Percentiles rank a stretch among this genome's conserved stretches.
Evolutionary conservation across 345 rosid species (phyloP).

Genomic region (Salix arbutifolia): DNA sequence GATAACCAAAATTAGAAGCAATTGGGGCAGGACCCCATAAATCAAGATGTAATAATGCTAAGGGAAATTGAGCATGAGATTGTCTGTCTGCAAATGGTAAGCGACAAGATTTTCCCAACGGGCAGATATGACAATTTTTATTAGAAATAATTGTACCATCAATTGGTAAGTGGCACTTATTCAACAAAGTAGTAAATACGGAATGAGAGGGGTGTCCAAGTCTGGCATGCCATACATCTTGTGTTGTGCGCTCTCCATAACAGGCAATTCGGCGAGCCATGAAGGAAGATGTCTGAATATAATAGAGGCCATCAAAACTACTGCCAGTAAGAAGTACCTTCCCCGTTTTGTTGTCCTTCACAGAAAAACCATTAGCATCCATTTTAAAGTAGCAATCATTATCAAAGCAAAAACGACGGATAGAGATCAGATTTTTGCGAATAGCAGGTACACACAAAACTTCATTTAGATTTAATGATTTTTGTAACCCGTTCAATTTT

Average conservation of each 20-base stretch:
- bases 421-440: no score
- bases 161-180: background rate
- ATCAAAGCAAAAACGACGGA: rapidly evolving
- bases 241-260: background rate
- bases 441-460: no score
- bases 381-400: no score
- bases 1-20: background rate
- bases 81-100: background rate
- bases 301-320: background rate
- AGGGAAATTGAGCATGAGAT: no score
- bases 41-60: background rate
- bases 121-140: no score
- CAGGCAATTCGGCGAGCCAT: background rate
- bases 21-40: background rate
- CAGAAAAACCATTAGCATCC: no score
- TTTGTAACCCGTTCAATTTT: no score
- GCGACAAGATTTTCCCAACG: background rate
- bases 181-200: background rate
- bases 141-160: background rate
- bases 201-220: background rate
- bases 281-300: no score
- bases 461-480: background rate
- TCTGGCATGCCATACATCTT: background rate
- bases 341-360: no score
- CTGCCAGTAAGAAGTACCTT: background rate